Conservation (phyloP, 2,329 filamentous ascomycete genomes). For the Neonectria punicea region DNA sequence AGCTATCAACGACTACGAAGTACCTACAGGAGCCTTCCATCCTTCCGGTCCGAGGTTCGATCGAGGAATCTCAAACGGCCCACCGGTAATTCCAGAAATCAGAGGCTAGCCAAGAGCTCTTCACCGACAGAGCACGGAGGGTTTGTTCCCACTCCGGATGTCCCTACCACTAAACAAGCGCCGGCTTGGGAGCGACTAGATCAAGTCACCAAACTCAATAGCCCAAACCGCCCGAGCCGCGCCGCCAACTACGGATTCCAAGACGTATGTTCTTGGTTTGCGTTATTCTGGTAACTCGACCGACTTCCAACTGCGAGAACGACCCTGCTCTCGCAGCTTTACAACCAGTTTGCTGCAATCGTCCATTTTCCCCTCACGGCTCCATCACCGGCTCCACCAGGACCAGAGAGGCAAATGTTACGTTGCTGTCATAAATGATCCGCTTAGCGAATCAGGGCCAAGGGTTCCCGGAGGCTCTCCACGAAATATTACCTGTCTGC, state of each 20-base stretch:
- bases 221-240: neutral
- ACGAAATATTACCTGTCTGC: slow-evolving; percentile 13
- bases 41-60: neutral
- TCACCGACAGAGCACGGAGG: slow-evolving; percentile 7
- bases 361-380: neutral
- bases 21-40: neutral
- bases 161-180: slow-evolving; percentile 12
- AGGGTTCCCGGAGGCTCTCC: slow-evolving; percentile 6
- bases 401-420: slow-evolving; percentile 22
- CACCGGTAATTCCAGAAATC: slow-evolving; percentile 9
- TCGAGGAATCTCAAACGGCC: neutral
- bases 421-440: slow-evolving; percentile 23
- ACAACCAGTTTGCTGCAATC: neutral
- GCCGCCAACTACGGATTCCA: neutral
- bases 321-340: neutral
- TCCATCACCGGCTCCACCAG: slow-evolving; percentile 10
- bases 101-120: neutral
- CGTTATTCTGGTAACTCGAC: neutral
- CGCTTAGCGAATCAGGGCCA: slow-evolving; percentile 21
- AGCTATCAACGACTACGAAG: neutral
- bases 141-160: slow-evolving; percentile 7
- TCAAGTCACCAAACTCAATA: neutral
- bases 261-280: neutral
- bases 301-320: neutral
- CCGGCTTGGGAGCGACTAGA: neutral